Evolutionary conservation across 2,329 filamentous ascomycete species (phyloP).

Genomic region (Diplocarpon rosae): DNA sequence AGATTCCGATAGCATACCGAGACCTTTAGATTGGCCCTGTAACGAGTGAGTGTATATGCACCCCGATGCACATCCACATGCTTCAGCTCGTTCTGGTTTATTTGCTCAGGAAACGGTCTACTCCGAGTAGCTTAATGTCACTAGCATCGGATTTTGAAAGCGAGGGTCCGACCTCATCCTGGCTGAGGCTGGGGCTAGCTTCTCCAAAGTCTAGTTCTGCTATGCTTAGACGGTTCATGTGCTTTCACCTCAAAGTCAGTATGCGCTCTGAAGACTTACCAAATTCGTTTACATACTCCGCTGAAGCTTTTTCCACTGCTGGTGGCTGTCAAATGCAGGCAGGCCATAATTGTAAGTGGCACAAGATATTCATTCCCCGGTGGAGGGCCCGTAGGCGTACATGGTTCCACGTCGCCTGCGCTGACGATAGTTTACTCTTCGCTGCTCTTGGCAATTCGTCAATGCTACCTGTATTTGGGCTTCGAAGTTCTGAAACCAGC

Average conservation of each 20-base stretch:
- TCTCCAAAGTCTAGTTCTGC: conserved; percentile 11
- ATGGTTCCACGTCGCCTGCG: too few species aligned
- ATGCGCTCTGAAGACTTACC: too few species aligned
- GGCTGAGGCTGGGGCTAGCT: conserved; percentile 11
- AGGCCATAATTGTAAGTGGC: not conserved
- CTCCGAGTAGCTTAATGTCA: conserved; percentile 13
- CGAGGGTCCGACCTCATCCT: conserved; percentile 8
- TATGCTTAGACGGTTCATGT: conserved; percentile 13
- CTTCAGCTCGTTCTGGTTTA: conserved; percentile 3
- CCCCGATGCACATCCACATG: conserved; percentile 12
- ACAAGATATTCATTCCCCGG: not conserved
- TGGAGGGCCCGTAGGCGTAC: too few species aligned
- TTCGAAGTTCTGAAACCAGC: too few species aligned
- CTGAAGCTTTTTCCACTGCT: conserved; percentile 58
- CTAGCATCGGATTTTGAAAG: conserved; percentile 17
- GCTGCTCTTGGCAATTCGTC: too few species aligned
- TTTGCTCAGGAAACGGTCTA: conserved; percentile 11
- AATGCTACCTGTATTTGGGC: too few species aligned
- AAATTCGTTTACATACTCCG: conserved; percentile 37
- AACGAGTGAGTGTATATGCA: conserved; percentile 14
- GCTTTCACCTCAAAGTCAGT: not conserved
- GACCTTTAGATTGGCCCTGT: conserved; percentile 13
- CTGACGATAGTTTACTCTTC: too few species aligned
- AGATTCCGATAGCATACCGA: not conserved
- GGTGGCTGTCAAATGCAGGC: conserved; percentile 36